Base-by-base conservation (phyloP, 1,284 basidiomycete genomes). In the Trichosporon sp. region DNA sequence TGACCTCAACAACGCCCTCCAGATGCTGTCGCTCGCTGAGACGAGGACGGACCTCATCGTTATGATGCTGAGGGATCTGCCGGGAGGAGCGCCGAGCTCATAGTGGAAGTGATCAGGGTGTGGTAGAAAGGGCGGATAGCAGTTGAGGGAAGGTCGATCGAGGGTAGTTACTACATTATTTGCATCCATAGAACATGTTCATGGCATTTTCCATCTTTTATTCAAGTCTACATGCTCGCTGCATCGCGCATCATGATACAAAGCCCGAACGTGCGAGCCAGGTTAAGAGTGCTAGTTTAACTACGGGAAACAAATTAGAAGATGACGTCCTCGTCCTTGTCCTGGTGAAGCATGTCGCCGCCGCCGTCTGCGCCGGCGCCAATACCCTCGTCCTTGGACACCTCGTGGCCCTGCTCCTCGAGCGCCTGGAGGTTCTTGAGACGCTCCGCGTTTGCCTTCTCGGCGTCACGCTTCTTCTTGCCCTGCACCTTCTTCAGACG, bases 401-500 rank as follows among this genome's bases (percentile, higher is more conserved):
- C 78, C 73, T 83, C 81, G 46, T 81, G 83, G 35, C 84, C 85
- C 70, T 54, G 84, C 80, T 54, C 75, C 14, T 69, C 74, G 14
- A 68, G 75, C 14, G 73, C 76, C 19, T 71, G 78, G 65, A 82
- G 80, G 43, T 77, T 73, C 21, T 71, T 67, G n/a, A 66, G 37
- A 19, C 81, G 70, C 16, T 75, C 68, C 63, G 77, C 75, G 31
- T 80, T 75, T 2, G 78, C 78, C 61, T 74, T 76, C 38, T 75
- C 79, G 2, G 79, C 81, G 71, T 93, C 92, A 70, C 92, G 87
- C 86, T 97, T 97, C 89, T 97, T 97, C 89, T 97, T 98, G 48
- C 92, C 93, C 84, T 98, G 95, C 7, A 98, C 94, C 84, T 98
- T 98, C 86, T 97, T 96, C 76, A 96, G 85, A 78, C 94, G 89